Evolutionary conservation across 495 filamentous ascomycete species (phyloP).

Genomic region (Margaritispora aquatica): DNA sequence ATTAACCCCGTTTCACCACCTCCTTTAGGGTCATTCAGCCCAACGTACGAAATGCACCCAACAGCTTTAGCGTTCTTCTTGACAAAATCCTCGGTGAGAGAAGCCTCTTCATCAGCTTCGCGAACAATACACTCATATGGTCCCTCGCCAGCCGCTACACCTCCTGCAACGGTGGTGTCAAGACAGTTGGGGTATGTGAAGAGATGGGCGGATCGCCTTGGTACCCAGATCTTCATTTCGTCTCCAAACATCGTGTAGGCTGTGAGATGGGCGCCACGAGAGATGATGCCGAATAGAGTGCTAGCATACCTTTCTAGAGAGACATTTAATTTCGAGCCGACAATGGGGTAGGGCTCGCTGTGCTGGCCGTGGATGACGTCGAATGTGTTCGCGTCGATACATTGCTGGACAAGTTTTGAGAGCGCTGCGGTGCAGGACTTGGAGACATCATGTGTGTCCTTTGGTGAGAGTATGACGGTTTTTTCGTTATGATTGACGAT

Average conservation of each 20-base stretch:
- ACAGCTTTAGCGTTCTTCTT: slow-evolving; percentile 26
- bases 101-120: slow-evolving; percentile 51
- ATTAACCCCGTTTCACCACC: slow-evolving; percentile 32
- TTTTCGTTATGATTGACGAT: slow-evolving; percentile 25
- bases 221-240: slow-evolving; percentile 44
- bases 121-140: slow-evolving; percentile 44
- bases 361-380: slow-evolving; percentile 32
- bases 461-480: slow-evolving; percentile 28
- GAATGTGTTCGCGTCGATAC: slow-evolving; percentile 33
- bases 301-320: slow-evolving; percentile 41
- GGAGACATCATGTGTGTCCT: slow-evolving; percentile 16
- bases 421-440: slow-evolving; percentile 26
- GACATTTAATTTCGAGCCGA: slow-evolving; percentile 33
- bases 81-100: slow-evolving; percentile 29
- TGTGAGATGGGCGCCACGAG: slow-evolving; percentile 42
- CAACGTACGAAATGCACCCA: slow-evolving; percentile 34
- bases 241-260: slow-evolving; percentile 32
- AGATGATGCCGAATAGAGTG: slow-evolving; percentile 45
- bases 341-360: slow-evolving; percentile 41
- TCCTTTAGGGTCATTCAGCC: slow-evolving; percentile 22
- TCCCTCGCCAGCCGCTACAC: slow-evolving; percentile 33
- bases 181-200: slow-evolving; percentile 47
- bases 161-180: slow-evolving; percentile 51
- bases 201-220: slow-evolving; percentile 35
- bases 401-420: slow-evolving; percentile 28